Base-by-base conservation (phyloP, 1,139 yeast genomes). In the Nematodospora anomalae region DNA sequence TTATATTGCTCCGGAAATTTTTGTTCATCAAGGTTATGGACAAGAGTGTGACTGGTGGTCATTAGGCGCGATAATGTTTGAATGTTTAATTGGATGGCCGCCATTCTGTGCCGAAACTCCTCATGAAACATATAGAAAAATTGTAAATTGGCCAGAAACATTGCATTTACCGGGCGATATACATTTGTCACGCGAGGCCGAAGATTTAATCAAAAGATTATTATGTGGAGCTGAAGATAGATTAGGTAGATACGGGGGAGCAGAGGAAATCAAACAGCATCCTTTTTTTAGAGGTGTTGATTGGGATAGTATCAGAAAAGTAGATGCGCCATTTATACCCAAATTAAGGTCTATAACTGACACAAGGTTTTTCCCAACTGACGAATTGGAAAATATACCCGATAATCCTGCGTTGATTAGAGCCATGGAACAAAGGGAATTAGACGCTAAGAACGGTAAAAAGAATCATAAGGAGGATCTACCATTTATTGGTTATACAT, bases 11-110 rank as follows among this genome's bases (percentile, higher is more conserved):
- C 99, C 99, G 0, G 99, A 92, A 59, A 92, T 94, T 46, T 94
- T 92, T 53, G 73, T 90, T 36, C 95, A 92, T 55, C 96, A 92
- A 67, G 99, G 99, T 3, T 94, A 92, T 61, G 97, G 98, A 12
- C 97, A 90, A 64, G 97, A 92, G 59, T 94, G 99, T 66, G 99
- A 92, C 61, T 92, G 99, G 99, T 92, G 98, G 98, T 88, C 97
- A 4, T 68, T 92, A 28, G 99, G 99, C 18, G 96, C 97, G 1
- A 92, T 92, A 58, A 92, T 92, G 99, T 92, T 87, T 65, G 99
- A 92, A 69, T 92, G 98, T 70, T 71, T 92, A 46, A 88, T 92
- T 46, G 99, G 99, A 13, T 92, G 98, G 97, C 98, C 99, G 15
- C 99, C 99, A 38, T 92, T 92, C 64, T 94, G 98, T 64, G 85